Evolutionary conservation across 1,284 basidiomycete genomes (phyloP).

Genomic region (Thecaphora frezii): DNA sequence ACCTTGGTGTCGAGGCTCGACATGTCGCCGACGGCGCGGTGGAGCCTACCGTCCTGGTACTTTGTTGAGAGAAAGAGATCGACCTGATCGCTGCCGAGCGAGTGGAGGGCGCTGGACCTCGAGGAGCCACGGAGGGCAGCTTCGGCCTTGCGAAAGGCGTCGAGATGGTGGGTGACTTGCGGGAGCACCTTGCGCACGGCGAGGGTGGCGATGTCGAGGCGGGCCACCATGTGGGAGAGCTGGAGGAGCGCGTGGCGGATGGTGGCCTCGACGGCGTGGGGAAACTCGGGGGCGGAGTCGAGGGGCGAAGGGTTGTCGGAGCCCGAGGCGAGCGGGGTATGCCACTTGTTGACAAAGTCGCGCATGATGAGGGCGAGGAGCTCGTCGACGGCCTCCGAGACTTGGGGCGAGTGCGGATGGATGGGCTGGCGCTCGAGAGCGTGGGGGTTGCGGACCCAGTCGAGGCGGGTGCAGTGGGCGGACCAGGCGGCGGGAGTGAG

Average conservation of each 20-base stretch:
- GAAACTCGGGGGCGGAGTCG: constrained; percentile 76
- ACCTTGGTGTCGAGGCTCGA: constrained; percentile 83
- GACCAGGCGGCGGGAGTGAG: constrained; percentile 33
- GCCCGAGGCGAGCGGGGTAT: constrained; percentile 30
- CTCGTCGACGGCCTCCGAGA: constrained; percentile 15
- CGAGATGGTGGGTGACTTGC: constrained; percentile 81
- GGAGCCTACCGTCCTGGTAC: constrained; percentile 64
- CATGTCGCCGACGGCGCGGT: constrained; percentile 74
- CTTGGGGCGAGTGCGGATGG: constrained; percentile 7
- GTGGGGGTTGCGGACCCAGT: constrained; percentile 12
- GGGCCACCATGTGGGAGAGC: constrained; percentile 65
- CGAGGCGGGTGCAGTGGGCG: constrained; percentile 25
- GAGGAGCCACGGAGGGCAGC: constrained; percentile 69
- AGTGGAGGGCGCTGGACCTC: constrained; percentile 14
- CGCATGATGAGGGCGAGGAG: constrained; percentile 38
- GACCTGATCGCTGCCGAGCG: constrained; percentile 25
- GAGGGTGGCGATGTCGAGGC: constrained; percentile 74
- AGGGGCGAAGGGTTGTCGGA: constrained; percentile 5
- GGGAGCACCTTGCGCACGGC: constrained; percentile 82
- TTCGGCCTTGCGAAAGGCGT: constrained; percentile 88
- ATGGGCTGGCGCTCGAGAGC: neutral
- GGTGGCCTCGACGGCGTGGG: constrained; percentile 75
- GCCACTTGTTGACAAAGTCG: constrained; percentile 51
- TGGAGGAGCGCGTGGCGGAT: constrained; percentile 71
- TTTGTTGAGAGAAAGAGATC: constrained; percentile 73